phyloP scores from a whole-genome alignment of 345 rosid species.

The Ceriops tagal region DNA sequence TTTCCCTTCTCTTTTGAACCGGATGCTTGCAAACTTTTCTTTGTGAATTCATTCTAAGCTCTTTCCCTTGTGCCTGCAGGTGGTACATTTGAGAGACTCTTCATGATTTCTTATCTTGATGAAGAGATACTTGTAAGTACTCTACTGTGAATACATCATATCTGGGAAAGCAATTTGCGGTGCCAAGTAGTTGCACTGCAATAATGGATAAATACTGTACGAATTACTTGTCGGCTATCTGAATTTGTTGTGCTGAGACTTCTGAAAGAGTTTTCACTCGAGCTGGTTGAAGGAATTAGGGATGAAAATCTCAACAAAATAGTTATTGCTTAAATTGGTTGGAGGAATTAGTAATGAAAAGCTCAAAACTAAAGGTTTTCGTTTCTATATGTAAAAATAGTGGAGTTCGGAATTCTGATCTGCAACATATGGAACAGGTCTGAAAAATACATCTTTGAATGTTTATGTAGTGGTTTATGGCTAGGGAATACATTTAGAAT shows the following conservation, averaged over 20 bases:
- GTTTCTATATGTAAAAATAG: background rate
- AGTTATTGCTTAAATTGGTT: background rate
- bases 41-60: background rate
- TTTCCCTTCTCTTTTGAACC: too few species aligned
- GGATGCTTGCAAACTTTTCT: too few species aligned
- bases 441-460: too few species aligned
- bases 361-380: background rate
- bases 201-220: background rate
- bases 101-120: constrained; percentile 92
- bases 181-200: background rate
- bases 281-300: background rate
- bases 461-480: too few species aligned
- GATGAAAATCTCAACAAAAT: constrained; percentile 5
- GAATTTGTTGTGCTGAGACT: background rate
- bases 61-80: constrained; percentile 39
- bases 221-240: background rate
- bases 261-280: background rate
- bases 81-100: constrained; percentile 78
- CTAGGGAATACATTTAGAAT: too few species aligned
- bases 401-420: too few species aligned
- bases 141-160: background rate
- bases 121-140: constrained; percentile 81
- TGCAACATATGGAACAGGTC: too few species aligned
- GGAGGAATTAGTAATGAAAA: background rate
- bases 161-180: background rate